A percentile compares a stretch with the other conserved stretches of the same genome.
Conservation (phyloP, 768 basidiomycete genomes). For the Suillus clintonianus region DNA sequence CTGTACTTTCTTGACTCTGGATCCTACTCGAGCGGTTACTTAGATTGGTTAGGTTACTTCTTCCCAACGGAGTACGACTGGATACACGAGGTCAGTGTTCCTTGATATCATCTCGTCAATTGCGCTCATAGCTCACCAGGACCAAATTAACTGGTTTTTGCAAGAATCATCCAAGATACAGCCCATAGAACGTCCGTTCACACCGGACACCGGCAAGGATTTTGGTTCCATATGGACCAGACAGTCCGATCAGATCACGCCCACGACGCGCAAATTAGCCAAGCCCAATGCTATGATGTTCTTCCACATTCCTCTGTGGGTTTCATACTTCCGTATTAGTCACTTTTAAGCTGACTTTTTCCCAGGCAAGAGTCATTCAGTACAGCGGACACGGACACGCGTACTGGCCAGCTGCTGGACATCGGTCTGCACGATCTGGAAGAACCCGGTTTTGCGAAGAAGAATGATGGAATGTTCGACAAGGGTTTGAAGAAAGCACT, state of each 20-base stretch:
- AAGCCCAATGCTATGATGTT: constrained; percentile 98
- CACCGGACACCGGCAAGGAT: constrained; percentile 73
- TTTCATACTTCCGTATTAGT: constrained; percentile 17
- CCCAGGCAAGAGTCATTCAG: constrained; percentile 73
- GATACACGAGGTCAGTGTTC: constrained; percentile 60
- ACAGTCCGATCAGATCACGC: constrained; percentile 59
- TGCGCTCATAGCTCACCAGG: constrained; percentile 26
- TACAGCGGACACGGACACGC: constrained; percentile 63
- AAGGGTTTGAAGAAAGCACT: constrained; percentile 73
- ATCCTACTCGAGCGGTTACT: constrained; percentile 61
- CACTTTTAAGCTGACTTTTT: not conserved
- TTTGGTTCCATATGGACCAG: constrained; percentile 67
- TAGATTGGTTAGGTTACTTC: constrained; percentile 60
- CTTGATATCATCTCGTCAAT: not conserved
- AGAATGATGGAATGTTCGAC: constrained; percentile 81
- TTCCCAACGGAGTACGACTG: constrained; percentile 83
- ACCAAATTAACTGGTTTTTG: constrained; percentile 91
- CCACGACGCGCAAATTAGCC: constrained; percentile 58
- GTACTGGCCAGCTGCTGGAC: constrained; percentile 64
- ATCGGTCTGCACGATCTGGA: constrained; percentile 68
- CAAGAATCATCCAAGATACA: constrained; percentile 76
- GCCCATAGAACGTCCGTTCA: constrained; percentile 81
- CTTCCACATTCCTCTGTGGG: constrained; percentile 94
- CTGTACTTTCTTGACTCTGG: constrained; percentile 93
- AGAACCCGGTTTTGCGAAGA: constrained; percentile 58